Conservation (phyloP, 148 eudicot species). For the Cornus suecica region DNA sequence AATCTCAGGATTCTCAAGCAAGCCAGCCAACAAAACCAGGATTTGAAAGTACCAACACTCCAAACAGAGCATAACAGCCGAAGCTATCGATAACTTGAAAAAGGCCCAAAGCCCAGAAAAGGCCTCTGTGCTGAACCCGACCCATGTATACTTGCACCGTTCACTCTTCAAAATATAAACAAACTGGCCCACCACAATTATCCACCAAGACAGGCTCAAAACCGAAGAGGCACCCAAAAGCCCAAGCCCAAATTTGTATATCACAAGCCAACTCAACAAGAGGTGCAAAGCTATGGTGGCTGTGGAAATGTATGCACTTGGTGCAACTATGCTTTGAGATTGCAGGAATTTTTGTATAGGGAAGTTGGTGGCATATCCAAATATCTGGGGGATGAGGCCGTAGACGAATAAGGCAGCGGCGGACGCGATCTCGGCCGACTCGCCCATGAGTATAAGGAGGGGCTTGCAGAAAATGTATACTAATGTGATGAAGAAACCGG, state of each 20-base stretch:
- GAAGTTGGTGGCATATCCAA: constrained; percentile 21
- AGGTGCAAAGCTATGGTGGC: constrained; percentile 15
- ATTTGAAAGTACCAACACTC: constrained; percentile 26
- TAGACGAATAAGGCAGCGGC: constrained; percentile 18
- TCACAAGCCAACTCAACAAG: constrained; percentile 19
- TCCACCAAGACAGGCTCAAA: constrained; percentile 31
- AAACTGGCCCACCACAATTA: constrained; percentile 11
- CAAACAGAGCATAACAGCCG: constrained; percentile 32
- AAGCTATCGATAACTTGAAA: constrained; percentile 24
- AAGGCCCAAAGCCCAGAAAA: constrained; percentile 22
- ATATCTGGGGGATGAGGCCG: constrained; percentile 28
- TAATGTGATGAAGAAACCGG: constrained; percentile 19
- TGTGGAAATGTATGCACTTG: constrained; percentile 18
- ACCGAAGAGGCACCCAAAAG: constrained; percentile 22
- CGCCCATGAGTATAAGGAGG: constrained; percentile 14
- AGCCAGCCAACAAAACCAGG: constrained; percentile 20
- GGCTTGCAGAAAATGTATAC: constrained; percentile 23
- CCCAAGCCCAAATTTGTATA: constrained; percentile 14
- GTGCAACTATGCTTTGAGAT: constrained; percentile 27
- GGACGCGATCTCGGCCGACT: constrained; percentile 15
- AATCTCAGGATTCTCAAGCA: constrained; percentile 19
- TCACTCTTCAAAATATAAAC: constrained; percentile 19
- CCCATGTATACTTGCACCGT: constrained; percentile 24
- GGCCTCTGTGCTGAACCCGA: constrained; percentile 16
- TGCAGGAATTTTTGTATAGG: constrained; percentile 27